These are phyloP conservation scores for Echeveria elegans DNA, from an alignment of 164 flowering plant species.

Conservation along the genomic window DNA sequence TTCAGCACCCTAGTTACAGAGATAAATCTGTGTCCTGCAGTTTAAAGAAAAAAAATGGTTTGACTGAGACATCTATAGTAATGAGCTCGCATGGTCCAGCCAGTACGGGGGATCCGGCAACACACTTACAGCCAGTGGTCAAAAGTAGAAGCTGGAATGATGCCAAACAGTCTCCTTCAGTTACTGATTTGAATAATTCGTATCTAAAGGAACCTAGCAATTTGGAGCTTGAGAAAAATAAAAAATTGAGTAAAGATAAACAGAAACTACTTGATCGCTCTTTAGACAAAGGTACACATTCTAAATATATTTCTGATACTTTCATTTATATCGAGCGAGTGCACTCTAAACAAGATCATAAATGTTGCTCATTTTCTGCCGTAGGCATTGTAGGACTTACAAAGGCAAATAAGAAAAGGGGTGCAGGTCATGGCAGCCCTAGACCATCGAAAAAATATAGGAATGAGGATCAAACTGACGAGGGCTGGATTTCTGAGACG, in stretches of 20 bases:
- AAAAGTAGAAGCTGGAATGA: constrained; percentile 23
- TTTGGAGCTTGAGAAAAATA: constrained; percentile 9
- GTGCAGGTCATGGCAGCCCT: constrained; percentile 16
- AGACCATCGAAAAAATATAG: constrained; percentile 23
- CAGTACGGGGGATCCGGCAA: constrained; percentile 12
- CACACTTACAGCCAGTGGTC: constrained; percentile 12
- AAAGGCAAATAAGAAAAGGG: constrained; percentile 20
- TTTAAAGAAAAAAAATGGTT: constrained; percentile 22
- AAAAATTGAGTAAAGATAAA: constrained; percentile 15
- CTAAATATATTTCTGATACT: not conserved
- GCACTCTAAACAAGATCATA: no score
- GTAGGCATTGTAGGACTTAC: constrained; percentile 20
- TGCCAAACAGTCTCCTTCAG: constrained; percentile 16
- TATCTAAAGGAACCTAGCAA: constrained; percentile 4
- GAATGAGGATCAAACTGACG: constrained; percentile 14
- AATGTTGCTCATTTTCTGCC: not conserved
- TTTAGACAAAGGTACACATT: constrained; percentile 16
- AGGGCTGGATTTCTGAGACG: constrained; percentile 7
- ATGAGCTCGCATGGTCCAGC: constrained; percentile 10
- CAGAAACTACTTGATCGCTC: constrained; percentile 2
- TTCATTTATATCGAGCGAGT: no score
- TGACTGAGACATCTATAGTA: constrained; percentile 16
- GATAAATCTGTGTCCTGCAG: constrained; percentile 10
- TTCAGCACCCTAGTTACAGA: constrained; percentile 14
- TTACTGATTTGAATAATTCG: constrained; percentile 13